Base-by-base conservation (phyloP, 2,329 filamentous ascomycete genomes). In the Phoma sp. region DNA sequence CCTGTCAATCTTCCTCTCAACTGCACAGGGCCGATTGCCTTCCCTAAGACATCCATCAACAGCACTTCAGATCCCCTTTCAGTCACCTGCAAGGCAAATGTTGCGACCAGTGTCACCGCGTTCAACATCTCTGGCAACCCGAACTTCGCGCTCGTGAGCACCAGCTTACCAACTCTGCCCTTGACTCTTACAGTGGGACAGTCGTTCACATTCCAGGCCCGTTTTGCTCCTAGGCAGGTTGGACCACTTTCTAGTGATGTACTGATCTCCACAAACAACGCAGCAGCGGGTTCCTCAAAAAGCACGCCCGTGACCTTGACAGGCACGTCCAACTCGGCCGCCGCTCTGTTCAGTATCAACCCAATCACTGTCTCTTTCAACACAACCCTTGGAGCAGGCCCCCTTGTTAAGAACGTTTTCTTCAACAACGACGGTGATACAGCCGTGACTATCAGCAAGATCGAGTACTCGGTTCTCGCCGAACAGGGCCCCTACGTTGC, bases 1-100 rank as follows among this genome's bases (percentile, higher is more conserved):
- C 82, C 83, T 0, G 80, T 82, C 25, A 84, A 81, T 35, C 62
- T 77, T 4, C 79, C 83, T 0, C 70, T 86, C 2, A 82, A 84
- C 64, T 86, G 83, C 62, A 80, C 81, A 0, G 73, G 79, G 0
- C 77, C 78, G 0, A 66, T 78, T 24, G 73, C 78, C 22, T 84
- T 85, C 58, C 80, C 80, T 2, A 75, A 66, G 1, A 71, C 76
- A 0, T 73, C 80, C 30, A 69, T 83, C 32, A 74, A 75, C 11
- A 71, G 67, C 11, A 56, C 65, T 1, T 75, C 75, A 0, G 59
- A 63, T 7, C 55, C 70, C 2, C 59, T 66, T 13, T 71, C 62
- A 0, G 65, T 86, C 4, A 80, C 74, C 3, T 86, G 83, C 68
- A 77, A 60, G 2, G 82, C 83, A 0, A 72, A 77, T 8, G 75